Evolutionary conservation across 495 filamentous ascomycete species (phyloP).

Genomic region (Lentithecium fluviatile): DNA sequence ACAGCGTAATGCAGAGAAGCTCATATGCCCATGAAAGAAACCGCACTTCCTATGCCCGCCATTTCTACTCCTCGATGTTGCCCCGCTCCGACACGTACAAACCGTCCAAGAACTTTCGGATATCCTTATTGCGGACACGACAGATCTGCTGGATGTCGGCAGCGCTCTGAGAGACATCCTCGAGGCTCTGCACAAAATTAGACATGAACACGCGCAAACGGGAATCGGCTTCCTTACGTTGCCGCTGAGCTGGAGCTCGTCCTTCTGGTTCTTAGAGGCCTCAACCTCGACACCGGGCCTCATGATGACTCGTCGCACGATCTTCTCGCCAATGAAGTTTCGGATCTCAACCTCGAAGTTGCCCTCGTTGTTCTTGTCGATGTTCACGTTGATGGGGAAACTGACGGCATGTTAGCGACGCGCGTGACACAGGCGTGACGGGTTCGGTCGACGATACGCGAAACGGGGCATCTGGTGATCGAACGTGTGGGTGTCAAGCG

Average conservation of each 20-base stretch:
- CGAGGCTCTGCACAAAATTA: slow-evolving; percentile 18
- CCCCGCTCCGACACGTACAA: slow-evolving; percentile 97
- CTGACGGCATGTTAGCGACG: slow-evolving; percentile 4
- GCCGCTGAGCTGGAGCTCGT: slow-evolving; percentile 87
- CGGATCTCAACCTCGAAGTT: slow-evolving; percentile 95
- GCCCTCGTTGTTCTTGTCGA: slow-evolving; percentile 93
- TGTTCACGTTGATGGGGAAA: slow-evolving; percentile 99
- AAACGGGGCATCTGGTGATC: background rate
- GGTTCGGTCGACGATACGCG: background rate
- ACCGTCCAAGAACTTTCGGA: slow-evolving; percentile 99
- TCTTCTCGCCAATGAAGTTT: slow-evolving; percentile 99
- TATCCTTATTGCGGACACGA: slow-evolving; percentile 99
- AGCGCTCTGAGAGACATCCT: slow-evolving; percentile 84
- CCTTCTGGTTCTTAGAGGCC: slow-evolving; percentile 88
- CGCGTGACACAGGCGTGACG: background rate
- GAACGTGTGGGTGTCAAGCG: too few species aligned
- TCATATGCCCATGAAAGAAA: slow-evolving; percentile 37
- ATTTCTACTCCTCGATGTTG: slow-evolving; percentile 75
- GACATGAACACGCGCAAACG: background rate
- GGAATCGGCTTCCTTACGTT: slow-evolving; percentile 52
- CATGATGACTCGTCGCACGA: slow-evolving; percentile 87
- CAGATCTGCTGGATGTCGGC: slow-evolving; percentile 99
- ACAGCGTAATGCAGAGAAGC: slow-evolving; percentile 33
- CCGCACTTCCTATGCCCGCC: slow-evolving; percentile 19
- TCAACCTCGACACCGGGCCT: slow-evolving; percentile 85